phyloP scores from a whole-genome alignment of 495 filamentous ascomycete genomes.

The Lasiosphaeria ovina region DNA sequence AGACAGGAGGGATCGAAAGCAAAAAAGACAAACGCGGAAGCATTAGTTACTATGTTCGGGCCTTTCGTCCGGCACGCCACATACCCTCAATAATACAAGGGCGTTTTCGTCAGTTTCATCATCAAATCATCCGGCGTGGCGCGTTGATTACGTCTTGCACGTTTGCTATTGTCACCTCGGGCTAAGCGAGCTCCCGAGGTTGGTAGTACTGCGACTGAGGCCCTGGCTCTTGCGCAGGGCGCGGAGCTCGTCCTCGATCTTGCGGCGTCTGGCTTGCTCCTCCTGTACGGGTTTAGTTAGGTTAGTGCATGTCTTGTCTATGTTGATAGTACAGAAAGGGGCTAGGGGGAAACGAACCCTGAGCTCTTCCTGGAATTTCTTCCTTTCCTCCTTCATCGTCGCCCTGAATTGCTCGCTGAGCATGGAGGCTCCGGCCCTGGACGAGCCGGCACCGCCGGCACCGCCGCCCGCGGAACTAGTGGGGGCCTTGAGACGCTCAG shows the following conservation, averaged over 20 bases:
- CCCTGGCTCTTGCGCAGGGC: slow-evolving; percentile 26
- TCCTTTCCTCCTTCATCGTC: slow-evolving; percentile 50
- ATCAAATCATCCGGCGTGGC: too few relatives aligned
- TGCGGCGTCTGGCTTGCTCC: slow-evolving; percentile 46
- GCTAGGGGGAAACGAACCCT: slow-evolving; percentile 35
- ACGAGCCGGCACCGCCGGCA: not conserved
- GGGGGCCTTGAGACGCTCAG: slow-evolving; percentile 38
- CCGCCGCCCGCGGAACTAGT: slow-evolving; percentile 12
- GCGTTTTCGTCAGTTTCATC: too few relatives aligned
- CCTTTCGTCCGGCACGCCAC: too few relatives aligned
- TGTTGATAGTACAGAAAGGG: not conserved
- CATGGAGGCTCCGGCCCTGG: slow-evolving; percentile 31
- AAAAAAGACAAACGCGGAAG: too few relatives aligned
- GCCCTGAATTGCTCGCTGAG: slow-evolving; percentile 42
- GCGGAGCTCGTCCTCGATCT: slow-evolving; percentile 46
- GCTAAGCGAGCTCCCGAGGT: slow-evolving; percentile 13
- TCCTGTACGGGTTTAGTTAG: slow-evolving; percentile 28
- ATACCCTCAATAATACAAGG: too few relatives aligned
- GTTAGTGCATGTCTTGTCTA: slow-evolving; percentile 16
- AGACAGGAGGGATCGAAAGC: too few relatives aligned
- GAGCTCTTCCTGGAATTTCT: slow-evolving; percentile 51
- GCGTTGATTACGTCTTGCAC: too few relatives aligned
- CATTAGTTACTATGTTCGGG: too few relatives aligned
- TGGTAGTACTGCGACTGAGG: slow-evolving; percentile 37
- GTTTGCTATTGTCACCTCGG: slow-evolving; percentile 14